These are phyloP conservation scores for Salix caprea DNA, from an alignment of 345 rosid genomes.

Conservation along the genomic window DNA sequence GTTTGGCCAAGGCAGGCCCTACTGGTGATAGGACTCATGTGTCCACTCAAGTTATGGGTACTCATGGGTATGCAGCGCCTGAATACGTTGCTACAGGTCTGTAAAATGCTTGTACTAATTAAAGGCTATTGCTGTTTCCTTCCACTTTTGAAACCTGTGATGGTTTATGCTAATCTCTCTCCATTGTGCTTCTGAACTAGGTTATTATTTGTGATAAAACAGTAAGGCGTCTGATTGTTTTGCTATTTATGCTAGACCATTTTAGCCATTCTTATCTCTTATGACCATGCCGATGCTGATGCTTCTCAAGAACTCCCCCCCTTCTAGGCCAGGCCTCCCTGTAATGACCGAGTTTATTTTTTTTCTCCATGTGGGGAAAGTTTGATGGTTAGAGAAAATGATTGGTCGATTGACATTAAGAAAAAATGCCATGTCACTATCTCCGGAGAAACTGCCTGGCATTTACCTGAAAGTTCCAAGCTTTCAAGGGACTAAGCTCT, in stretches of 20 bases:
- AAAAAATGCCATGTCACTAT: not conserved
- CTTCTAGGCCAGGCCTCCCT: not conserved
- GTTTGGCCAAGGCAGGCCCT: slow-evolving; percentile 97
- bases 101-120: slow-evolving; percentile 9
- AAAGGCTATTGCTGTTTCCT: slow-evolving; percentile 3
- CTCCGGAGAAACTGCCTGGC: not conserved
- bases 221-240: not conserved
- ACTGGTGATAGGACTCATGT: slow-evolving; percentile 96
- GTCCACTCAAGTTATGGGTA: slow-evolving; percentile 96
- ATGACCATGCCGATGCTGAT: not conserved
- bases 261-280: not conserved
- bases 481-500: not conserved
- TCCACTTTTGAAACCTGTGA: not conserved
- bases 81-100: slow-evolving; percentile 96
- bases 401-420: not conserved
- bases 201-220: not conserved
- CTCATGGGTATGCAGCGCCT: slow-evolving; percentile 96
- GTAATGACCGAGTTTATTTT: not conserved
- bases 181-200: not conserved
- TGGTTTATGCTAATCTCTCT: not conserved
- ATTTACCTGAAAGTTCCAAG: not conserved
- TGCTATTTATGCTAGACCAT: not conserved
- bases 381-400: not conserved
- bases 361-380: not conserved
- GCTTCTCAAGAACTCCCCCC: not conserved